phyloP scores from a whole-genome alignment of 352 stramenopile species.

The Phytophthora cryptogea region DNA sequence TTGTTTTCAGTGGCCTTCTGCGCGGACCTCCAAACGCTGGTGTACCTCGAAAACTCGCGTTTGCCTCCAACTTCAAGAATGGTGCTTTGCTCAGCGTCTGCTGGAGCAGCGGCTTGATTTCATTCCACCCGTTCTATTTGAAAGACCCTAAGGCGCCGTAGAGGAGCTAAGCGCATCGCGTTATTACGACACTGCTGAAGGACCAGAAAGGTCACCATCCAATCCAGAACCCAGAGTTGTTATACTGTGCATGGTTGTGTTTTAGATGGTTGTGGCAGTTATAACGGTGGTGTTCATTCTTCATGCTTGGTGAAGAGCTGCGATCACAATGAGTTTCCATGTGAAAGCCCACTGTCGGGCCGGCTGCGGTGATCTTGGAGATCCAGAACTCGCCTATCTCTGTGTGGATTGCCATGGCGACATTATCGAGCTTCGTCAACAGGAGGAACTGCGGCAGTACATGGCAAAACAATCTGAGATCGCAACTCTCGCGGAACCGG shows the following conservation, averaged over 20 bases:
- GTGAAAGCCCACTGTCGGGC: conserved; percentile 52
- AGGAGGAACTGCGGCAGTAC: conserved; percentile 48
- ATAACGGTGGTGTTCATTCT: not conserved
- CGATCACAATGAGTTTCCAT: conserved; percentile 46
- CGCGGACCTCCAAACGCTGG: conserved; percentile 65
- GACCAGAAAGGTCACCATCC: conserved; percentile 9
- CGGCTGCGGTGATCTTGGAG: conserved; percentile 61
- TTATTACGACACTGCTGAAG: conserved; percentile 8
- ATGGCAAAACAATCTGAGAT: conserved; percentile 14
- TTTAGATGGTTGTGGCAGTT: conserved; percentile 11
- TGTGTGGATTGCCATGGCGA: conserved; percentile 74
- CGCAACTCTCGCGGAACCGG: not conserved
- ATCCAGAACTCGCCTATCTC: conserved; percentile 61
- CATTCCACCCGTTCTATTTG: conserved; percentile 84
- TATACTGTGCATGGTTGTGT: conserved; percentile 1
- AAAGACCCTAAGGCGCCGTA: conserved; percentile 41
- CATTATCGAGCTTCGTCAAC: conserved; percentile 45
- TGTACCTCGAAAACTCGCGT: conserved; percentile 57
- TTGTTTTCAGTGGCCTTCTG: conserved; percentile 47
- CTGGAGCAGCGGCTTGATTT: conserved; percentile 80
- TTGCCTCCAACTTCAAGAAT: conserved; percentile 72
- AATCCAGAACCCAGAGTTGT: conserved; percentile 14
- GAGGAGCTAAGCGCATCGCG: not conserved
- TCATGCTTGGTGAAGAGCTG: not conserved
- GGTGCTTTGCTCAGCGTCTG: conserved; percentile 70